Conservation (phyloP, 805 yeast genomes). For the Wickerhamomyces rabaulensis region DNA sequence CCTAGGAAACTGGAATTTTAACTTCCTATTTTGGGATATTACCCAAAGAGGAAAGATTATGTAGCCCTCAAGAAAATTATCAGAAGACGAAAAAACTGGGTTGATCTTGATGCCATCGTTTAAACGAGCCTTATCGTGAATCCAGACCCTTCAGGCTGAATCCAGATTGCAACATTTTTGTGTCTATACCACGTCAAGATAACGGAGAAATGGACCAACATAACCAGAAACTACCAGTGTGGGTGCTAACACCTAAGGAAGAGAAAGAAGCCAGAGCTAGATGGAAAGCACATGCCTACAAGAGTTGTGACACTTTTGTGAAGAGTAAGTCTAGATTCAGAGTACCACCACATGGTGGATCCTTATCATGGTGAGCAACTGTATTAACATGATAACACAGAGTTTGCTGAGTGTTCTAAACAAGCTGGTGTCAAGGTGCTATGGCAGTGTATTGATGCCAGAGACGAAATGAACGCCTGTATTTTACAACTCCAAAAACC, state of each 20-base stretch:
- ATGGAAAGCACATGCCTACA: conserved; percentile 64
- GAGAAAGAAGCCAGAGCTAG: conserved; percentile 68
- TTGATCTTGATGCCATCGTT: not conserved
- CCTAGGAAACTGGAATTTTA: not conserved
- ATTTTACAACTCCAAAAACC: conserved; percentile 54
- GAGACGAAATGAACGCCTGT: conserved; percentile 58
- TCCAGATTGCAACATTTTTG: not conserved
- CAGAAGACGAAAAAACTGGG: not conserved
- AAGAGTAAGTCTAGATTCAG: conserved; percentile 53
- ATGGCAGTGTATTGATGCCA: conserved; percentile 57
- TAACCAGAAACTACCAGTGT: conserved; percentile 48
- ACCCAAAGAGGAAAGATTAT: not conserved
- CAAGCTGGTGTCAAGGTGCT: conserved; percentile 58
- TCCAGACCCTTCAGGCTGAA: too few relatives aligned
- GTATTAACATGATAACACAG: conserved; percentile 18
- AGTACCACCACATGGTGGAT: conserved; percentile 68
- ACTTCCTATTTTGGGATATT: not conserved
- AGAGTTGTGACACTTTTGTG: conserved; percentile 62
- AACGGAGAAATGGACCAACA: conserved; percentile 21
- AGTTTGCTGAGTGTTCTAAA: conserved; percentile 63
- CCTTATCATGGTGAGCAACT: not conserved
- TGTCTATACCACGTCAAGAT: not conserved
- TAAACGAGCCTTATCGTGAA: too few relatives aligned
- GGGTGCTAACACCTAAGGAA: conserved; percentile 75
- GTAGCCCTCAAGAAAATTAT: not conserved